Percentiles rank a stretch among this genome's conserved stretches.
phyloP scores from a whole-genome alignment of 208 protist genomes.

The Porcisia hertigi region DNA sequence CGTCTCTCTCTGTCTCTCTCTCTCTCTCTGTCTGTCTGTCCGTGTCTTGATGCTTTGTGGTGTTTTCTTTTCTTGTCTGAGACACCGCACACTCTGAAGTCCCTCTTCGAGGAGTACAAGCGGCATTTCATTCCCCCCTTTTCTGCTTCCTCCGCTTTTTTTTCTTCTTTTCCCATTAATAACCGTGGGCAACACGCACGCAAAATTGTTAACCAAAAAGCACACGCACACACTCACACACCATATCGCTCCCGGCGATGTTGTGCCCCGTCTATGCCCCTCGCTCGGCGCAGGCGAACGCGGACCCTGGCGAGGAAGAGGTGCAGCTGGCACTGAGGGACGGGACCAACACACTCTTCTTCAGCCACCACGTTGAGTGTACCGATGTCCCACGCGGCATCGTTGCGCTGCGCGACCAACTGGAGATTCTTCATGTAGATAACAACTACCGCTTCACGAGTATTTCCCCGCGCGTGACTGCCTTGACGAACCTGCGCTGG shows the following conservation, averaged over 20 bases:
- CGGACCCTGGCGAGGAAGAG: constrained; percentile 25
- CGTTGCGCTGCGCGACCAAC: constrained; percentile 43
- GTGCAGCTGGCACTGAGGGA: constrained; percentile 53
- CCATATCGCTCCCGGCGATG: neutral
- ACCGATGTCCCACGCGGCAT: constrained; percentile 42
- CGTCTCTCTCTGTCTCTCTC: neutral
- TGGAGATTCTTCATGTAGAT: constrained; percentile 79
- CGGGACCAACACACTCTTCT: constrained; percentile 46
- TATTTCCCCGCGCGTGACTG: constrained; percentile 59
- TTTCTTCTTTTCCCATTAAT: too few relatives aligned
- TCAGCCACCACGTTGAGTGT: constrained; percentile 36
- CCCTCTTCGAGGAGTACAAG: too few relatives aligned
- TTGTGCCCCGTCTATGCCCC: constrained; percentile 1
- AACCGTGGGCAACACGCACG: too few relatives aligned
- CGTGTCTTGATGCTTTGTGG: neutral
- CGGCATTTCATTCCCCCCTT: too few relatives aligned
- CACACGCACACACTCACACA: neutral
- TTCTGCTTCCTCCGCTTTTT: too few relatives aligned
- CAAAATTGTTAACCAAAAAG: too few relatives aligned
- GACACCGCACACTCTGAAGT: too few relatives aligned
- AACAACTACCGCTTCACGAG: constrained; percentile 76
- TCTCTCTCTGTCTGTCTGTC: neutral
- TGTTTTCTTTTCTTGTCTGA: too few relatives aligned
- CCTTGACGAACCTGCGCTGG: constrained; percentile 58
- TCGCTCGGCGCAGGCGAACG: constrained; percentile 1